Evolutionary conservation across 345 rosid genomes (phyloP).

Genomic region (Camelina laxa): DNA sequence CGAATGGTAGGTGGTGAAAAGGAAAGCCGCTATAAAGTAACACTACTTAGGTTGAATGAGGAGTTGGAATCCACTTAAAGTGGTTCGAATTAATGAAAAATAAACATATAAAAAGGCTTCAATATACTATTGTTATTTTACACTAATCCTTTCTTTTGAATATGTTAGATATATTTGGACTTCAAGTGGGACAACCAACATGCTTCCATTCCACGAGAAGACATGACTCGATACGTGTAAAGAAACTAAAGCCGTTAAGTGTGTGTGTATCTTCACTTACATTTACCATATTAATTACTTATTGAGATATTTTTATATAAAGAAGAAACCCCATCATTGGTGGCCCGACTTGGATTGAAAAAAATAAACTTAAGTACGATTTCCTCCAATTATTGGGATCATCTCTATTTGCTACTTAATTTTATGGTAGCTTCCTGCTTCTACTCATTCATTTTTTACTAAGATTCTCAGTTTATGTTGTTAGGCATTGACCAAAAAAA

Average conservation of each 20-base stretch:
- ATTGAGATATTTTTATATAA: slow-evolving; percentile 21
- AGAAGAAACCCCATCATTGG: slow-evolving; percentile 59
- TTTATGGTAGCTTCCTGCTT: slow-evolving; percentile 24
- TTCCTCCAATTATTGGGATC: slow-evolving; percentile 59
- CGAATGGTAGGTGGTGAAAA: slow-evolving; percentile 87
- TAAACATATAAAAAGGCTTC: slow-evolving; percentile 19
- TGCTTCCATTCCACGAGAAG: slow-evolving; percentile 61
- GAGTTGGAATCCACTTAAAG: slow-evolving; percentile 95
- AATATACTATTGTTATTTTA: slow-evolving; percentile 18
- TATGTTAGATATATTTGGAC: slow-evolving; percentile 47
- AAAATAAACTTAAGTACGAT: slow-evolving; percentile 34
- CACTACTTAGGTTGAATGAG: slow-evolving; percentile 69
- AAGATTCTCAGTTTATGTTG: slow-evolving; percentile 11
- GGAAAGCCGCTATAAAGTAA: slow-evolving; percentile 69
- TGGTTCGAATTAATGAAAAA: slow-evolving; percentile 46
- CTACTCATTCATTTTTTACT: background rate
- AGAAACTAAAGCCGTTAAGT: slow-evolving; percentile 55
- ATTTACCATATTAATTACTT: slow-evolving; percentile 22
- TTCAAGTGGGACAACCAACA: slow-evolving; percentile 61
- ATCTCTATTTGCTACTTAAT: slow-evolving; percentile 38
- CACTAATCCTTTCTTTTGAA: slow-evolving; percentile 26
- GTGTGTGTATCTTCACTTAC: slow-evolving; percentile 40
- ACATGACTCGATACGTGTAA: slow-evolving; percentile 61
- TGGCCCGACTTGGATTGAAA: slow-evolving; percentile 44
- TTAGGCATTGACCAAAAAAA: slow-evolving; percentile 1